A percentile compares a stretch with the other conserved stretches of the same genome.
Evolutionary conservation across 2,329 filamentous ascomycete genomes (phyloP).

Genomic region (Exophiala bonariae): DNA sequence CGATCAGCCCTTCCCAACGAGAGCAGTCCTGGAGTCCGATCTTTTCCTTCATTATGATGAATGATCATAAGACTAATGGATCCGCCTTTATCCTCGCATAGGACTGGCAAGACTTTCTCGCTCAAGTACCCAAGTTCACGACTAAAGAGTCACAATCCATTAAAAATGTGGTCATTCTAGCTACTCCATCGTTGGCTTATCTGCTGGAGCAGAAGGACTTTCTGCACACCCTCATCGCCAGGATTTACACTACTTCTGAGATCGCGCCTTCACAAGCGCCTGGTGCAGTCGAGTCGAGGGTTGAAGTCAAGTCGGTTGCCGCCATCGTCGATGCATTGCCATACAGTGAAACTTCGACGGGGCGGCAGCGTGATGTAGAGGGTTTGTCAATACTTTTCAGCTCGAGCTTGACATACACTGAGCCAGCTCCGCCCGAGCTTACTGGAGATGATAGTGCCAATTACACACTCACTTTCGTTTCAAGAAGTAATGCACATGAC

Average conservation of each 20-base stretch:
- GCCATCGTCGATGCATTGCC: conserved; percentile 27
- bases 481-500: too few species aligned
- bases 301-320: conserved; percentile 12
- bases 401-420: conserved; percentile 4
- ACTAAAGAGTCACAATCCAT: not conserved
- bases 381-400: conserved; percentile 24
- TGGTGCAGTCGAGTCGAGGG: not conserved
- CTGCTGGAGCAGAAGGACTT: conserved; percentile 10
- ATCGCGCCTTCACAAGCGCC: not conserved
- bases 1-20: too few species aligned
- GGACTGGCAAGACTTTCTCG: too few species aligned
- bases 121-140: too few species aligned
- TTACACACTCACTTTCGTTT: conserved; percentile 4
- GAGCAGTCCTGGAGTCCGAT: too few species aligned
- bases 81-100: too few species aligned
- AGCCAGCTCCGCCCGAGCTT: not conserved
- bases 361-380: conserved; percentile 7
- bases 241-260: conserved; percentile 2
- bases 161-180: conserved; percentile 12
- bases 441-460: not conserved
- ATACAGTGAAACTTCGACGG: not conserved
- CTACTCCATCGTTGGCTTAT: conserved; percentile 16
- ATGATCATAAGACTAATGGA: too few species aligned
- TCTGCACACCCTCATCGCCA: conserved; percentile 4
- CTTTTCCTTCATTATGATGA: too few species aligned